Percentiles rank a stretch among this genome's conserved stretches.
These are phyloP conservation scores for Fusarium decemcellulare DNA, from an alignment of 2,329 filamentous ascomycete species.

Conservation along the genomic window DNA sequence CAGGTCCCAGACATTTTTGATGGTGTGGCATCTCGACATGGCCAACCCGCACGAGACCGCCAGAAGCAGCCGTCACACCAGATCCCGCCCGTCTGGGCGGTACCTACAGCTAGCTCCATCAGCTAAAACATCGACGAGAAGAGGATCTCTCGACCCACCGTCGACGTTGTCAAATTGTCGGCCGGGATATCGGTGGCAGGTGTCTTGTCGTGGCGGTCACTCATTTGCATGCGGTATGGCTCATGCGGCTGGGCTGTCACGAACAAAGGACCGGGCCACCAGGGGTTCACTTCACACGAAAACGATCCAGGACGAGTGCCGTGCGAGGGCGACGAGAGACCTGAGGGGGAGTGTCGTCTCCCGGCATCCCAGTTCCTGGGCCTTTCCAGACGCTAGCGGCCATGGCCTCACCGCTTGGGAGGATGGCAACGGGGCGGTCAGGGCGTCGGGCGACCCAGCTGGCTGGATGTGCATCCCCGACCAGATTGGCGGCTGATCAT, in stretches of 20 bases:
- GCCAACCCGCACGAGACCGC: slow-evolving; percentile 33
- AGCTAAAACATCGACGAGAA: slow-evolving; percentile 7
- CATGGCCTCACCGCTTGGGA: slow-evolving; percentile 41
- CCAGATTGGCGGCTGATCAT: slow-evolving; percentile 44
- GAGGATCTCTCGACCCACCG: background rate
- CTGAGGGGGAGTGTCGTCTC: background rate
- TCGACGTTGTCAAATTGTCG: slow-evolving; percentile 35
- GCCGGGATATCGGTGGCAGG: slow-evolving; percentile 4
- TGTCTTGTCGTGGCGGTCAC: slow-evolving; percentile 28
- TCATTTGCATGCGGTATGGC: slow-evolving; percentile 21
- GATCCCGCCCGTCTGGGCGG: slow-evolving; percentile 47
- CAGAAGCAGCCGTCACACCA: slow-evolving; percentile 37
- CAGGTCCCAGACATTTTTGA: background rate
- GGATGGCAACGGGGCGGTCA: slow-evolving; percentile 33
- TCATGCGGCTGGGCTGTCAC: background rate
- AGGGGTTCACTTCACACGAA: background rate
- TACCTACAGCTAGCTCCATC: slow-evolving; percentile 41
- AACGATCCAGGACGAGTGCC: slow-evolving; percentile 2
- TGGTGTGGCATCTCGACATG: background rate
- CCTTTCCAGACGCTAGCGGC: background rate
- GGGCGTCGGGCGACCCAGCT: slow-evolving; percentile 39
- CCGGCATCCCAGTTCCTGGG: slow-evolving; percentile 25
- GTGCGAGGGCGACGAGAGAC: background rate
- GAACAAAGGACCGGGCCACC: background rate
- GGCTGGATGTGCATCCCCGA: slow-evolving; percentile 32